These are phyloP conservation scores for Eimeria maxima DNA, from an alignment of 169 alveolate species.

Conservation along the genomic window DNA sequence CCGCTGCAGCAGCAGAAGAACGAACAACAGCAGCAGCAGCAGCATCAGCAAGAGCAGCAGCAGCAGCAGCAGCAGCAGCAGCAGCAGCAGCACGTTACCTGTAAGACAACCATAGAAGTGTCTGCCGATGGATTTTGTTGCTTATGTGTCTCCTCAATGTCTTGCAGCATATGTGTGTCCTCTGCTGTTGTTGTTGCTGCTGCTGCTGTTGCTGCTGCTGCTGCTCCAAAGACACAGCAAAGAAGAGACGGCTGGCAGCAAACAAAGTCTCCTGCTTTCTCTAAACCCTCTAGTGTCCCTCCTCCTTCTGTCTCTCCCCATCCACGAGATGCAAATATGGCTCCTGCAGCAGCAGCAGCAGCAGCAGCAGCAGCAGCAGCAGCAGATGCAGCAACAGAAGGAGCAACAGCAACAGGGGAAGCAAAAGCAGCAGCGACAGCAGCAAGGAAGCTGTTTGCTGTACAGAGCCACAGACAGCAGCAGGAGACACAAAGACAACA, in stretches of 20 bases:
- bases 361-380: slow-evolving; percentile 48
- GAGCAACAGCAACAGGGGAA: neutral
- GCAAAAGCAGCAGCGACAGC: neutral
- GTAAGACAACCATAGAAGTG: slow-evolving; percentile 9
- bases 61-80: too few relatives aligned
- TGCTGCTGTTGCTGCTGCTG: slow-evolving; percentile 15
- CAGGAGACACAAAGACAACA: neutral
- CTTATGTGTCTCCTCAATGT: too few relatives aligned
- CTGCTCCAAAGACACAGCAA: neutral
- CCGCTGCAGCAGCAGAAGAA: neutral
- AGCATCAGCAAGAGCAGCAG: neutral
- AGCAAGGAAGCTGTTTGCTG: too few relatives aligned
- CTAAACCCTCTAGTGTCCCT: neutral
- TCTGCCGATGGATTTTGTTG: too few relatives aligned
- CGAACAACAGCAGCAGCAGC: neutral
- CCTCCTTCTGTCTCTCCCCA: slow-evolving; percentile 30
- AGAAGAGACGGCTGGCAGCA: slow-evolving; percentile 7
- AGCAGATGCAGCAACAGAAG: neutral
- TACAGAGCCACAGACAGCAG: neutral
- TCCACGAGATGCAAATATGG: neutral
- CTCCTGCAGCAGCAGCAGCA: slow-evolving; percentile 70
- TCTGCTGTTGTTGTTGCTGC: neutral
- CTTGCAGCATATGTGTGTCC: neutral
- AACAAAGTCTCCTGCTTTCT: slow-evolving; percentile 10
- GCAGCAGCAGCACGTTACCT: neutral